A percentile compares a stretch with the other conserved stretches of the same genome.
These are phyloP conservation scores for Hibiscus syriacus DNA, from an alignment of 345 rosid genomes.

Conservation along the genomic window DNA sequence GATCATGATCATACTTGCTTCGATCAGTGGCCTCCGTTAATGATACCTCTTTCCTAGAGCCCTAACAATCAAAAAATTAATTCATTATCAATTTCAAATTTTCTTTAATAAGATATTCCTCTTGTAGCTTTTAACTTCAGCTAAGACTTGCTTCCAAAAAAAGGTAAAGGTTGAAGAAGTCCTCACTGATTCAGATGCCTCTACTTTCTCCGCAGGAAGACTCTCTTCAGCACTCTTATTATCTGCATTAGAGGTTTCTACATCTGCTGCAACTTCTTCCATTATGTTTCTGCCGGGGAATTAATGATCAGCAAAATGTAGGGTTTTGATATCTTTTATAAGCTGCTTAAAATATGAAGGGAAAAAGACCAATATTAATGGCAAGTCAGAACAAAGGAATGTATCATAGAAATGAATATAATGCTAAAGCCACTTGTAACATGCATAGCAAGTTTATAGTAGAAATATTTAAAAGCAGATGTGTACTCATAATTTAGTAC, in stretches of 20 bases:
- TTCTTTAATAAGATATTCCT: neutral
- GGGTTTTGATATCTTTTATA: no score
- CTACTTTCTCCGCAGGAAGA: conserved; percentile 39
- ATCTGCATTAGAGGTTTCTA: conserved; percentile 50
- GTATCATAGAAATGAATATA: no score
- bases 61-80: conserved; percentile 32
- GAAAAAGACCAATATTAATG: no score
- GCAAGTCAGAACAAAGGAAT: no score
- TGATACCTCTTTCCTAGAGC: conserved; percentile 32
- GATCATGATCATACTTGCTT: conserved; percentile 36
- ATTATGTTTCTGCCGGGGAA: conserved; percentile 42
- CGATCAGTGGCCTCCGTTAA: conserved; percentile 32
- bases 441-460: no score
- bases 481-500: no score
- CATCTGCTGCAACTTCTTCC: conserved; percentile 44
- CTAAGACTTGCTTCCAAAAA: neutral
- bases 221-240: conserved; percentile 38
- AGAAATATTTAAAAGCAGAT: no score
- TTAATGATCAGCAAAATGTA: neutral
- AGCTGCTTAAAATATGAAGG: no score
- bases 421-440: no score
- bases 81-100: neutral
- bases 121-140: neutral
- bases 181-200: conserved; percentile 47
- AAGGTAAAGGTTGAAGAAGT: conserved; percentile 10